phyloP scores from a whole-genome alignment of 768 basidiomycete genomes.

The Hygrocybe punicea region DNA sequence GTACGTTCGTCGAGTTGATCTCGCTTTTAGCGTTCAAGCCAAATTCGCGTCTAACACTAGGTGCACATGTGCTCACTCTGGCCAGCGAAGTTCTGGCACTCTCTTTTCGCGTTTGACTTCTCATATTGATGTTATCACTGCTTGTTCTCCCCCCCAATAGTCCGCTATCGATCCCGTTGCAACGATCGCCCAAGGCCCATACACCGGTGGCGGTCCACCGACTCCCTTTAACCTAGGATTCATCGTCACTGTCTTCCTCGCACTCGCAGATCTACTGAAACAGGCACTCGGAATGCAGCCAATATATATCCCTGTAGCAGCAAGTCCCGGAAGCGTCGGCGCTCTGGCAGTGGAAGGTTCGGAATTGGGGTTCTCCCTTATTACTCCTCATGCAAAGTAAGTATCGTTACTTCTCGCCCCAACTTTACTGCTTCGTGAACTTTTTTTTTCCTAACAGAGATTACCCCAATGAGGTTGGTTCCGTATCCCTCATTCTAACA shows the following conservation, averaged over 20 bases:
- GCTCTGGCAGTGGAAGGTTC: conserved; percentile 23
- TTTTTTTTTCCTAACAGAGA: neutral
- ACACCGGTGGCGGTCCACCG: conserved; percentile 18
- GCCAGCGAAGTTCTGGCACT: conserved; percentile 23
- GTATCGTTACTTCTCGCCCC: neutral
- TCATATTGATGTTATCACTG: neutral
- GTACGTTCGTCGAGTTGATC: conserved; percentile 15
- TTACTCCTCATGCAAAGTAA: neutral
- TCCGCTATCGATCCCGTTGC: conserved; percentile 25
- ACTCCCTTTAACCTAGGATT: conserved; percentile 9
- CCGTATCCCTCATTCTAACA: neutral
- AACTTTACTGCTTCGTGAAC: neutral
- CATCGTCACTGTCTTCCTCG: conserved; percentile 19
- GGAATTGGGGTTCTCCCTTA: neutral
- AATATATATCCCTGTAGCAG: conserved; percentile 26
- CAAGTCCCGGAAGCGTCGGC: conserved; percentile 29
- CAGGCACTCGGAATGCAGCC: conserved; percentile 26
- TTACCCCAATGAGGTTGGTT: conserved; percentile 7
- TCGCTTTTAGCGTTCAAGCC: neutral
- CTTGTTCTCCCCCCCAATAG: conserved; percentile 10
- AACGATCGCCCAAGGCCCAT: conserved; percentile 36
- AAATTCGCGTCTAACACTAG: conserved; percentile 14
- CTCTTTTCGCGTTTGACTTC: neutral
- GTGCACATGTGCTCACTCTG: conserved; percentile 30
- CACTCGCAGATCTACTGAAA: conserved; percentile 23